These are phyloP conservation scores for Fomitopsis palustris DNA, from an alignment of 1,284 basidiomycete species.

Conservation along the genomic window DNA sequence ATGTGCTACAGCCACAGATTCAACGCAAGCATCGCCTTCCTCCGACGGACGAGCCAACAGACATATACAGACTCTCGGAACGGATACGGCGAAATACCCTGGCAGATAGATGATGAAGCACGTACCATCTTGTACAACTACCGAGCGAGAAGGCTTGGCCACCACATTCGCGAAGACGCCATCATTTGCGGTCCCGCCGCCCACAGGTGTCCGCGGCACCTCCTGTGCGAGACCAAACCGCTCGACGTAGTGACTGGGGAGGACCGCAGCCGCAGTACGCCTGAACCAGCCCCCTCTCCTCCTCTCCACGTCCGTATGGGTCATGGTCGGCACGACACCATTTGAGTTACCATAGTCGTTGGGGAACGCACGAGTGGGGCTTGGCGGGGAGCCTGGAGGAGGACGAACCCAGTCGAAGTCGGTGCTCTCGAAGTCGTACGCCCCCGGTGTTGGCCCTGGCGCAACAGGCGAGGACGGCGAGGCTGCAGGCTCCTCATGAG, in stretches of 20 bases:
- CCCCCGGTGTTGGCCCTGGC: slow-evolving; percentile 36
- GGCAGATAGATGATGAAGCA: slow-evolving; percentile 1
- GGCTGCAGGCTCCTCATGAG: slow-evolving; percentile 50
- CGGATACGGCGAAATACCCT: not conserved
- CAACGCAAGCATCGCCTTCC: not conserved
- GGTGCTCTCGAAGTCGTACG: slow-evolving; percentile 84
- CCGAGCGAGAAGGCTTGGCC: slow-evolving; percentile 76
- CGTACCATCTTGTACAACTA: slow-evolving; percentile 63
- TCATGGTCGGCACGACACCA: slow-evolving; percentile 62
- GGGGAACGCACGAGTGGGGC: slow-evolving; percentile 58
- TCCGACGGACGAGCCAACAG: not conserved
- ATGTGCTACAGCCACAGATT: not conserved
- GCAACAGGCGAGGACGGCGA: slow-evolving; percentile 8
- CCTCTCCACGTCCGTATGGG: slow-evolving; percentile 30
- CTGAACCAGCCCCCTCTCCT: slow-evolving; percentile 52
- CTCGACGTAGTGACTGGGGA: slow-evolving; percentile 46
- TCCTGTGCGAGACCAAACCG: slow-evolving; percentile 48
- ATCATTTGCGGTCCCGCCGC: slow-evolving; percentile 81
- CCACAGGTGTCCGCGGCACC: slow-evolving; percentile 48
- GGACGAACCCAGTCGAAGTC: slow-evolving; percentile 73
- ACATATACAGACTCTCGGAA: not conserved
- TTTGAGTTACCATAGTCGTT: slow-evolving; percentile 82
- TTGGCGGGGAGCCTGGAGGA: slow-evolving; percentile 83
- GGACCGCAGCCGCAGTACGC: slow-evolving; percentile 52
- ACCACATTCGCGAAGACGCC: slow-evolving; percentile 97